Conservation (phyloP, 139 green algal species). For the Limnomonas spitsbergensis region DNA sequence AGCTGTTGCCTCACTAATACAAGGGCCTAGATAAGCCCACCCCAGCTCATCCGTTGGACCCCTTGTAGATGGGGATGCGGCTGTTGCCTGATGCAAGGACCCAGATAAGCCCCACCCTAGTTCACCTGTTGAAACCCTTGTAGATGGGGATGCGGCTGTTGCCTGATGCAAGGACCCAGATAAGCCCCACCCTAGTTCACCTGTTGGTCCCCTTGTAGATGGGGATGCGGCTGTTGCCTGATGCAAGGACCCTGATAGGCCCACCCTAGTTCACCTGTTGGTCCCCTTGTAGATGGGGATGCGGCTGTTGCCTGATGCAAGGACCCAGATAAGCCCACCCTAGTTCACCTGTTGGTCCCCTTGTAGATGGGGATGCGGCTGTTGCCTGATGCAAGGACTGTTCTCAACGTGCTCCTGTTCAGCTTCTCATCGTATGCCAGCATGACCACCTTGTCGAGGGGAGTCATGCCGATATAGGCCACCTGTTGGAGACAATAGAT, state of each 20-base stretch:
- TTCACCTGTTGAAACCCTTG: conserved; percentile 4
- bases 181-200: too few relatives aligned
- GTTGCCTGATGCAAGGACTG: background rate
- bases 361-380: background rate
- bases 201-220: too few relatives aligned
- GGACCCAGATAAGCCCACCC: too few relatives aligned
- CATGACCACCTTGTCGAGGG: conserved; percentile 68
- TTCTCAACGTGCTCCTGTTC: background rate
- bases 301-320: too few relatives aligned
- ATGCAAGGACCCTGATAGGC: too few relatives aligned
- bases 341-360: background rate
- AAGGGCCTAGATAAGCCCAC: conserved; percentile 12
- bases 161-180: conserved; percentile 20
- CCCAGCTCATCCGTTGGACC: conserved; percentile 11
- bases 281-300: too few relatives aligned
- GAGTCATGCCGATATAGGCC: conserved; percentile 65
- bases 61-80: conserved; percentile 20
- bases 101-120: conserved; percentile 16
- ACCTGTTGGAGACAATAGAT: conserved; percentile 28
- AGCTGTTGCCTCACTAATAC: too few relatives aligned
- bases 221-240: too few relatives aligned
- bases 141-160: conserved; percentile 27
- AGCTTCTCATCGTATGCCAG: background rate
- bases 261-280: too few relatives aligned
- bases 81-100: conserved; percentile 25